These are phyloP conservation scores for Noccaea caerulescens DNA, from an alignment of 345 rosid species.

Conservation along the genomic window DNA sequence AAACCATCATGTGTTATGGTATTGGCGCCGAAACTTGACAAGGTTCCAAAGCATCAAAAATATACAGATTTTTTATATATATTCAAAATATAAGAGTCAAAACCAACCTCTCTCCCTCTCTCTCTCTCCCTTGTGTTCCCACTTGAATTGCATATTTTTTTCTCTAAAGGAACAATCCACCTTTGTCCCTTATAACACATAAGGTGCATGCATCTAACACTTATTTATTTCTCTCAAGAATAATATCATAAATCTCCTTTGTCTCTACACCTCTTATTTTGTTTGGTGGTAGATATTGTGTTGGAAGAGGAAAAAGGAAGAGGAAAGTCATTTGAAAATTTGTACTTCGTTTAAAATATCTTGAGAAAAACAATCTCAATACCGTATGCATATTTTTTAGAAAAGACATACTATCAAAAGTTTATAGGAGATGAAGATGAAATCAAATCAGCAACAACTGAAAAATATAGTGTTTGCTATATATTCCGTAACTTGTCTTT, in stretches of 20 bases:
- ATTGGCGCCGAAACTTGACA: slow-evolving; percentile 8
- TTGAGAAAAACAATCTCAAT: no score
- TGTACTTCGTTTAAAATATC: not conserved
- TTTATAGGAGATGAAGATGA: not conserved
- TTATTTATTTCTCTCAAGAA: slow-evolving; percentile 11
- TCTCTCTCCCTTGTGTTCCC: not conserved
- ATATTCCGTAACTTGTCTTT: not conserved
- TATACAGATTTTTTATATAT: not conserved
- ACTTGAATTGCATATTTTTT: slow-evolving; percentile 34
- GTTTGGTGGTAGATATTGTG: not conserved
- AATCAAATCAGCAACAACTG: not conserved
- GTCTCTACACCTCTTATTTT: slow-evolving; percentile 20
- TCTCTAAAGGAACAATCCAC: slow-evolving; percentile 19
- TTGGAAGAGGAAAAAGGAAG: not conserved
- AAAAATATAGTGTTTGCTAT: not conserved
- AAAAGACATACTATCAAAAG: not conserved
- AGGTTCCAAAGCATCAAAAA: slow-evolving; percentile 7
- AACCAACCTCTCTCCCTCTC: slow-evolving; percentile 10
- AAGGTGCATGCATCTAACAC: slow-evolving; percentile 40
- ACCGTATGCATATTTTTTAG: not conserved
- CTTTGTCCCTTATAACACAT: slow-evolving; percentile 10
- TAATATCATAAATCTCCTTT: slow-evolving; percentile 25
- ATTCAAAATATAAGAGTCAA: slow-evolving; percentile 9
- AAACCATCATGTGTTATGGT: slow-evolving; percentile 8
- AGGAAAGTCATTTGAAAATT: not conserved